These are phyloP conservation scores for Ganoderma boninense DNA, from an alignment of 1,284 basidiomycete species.

Conservation along the genomic window DNA sequence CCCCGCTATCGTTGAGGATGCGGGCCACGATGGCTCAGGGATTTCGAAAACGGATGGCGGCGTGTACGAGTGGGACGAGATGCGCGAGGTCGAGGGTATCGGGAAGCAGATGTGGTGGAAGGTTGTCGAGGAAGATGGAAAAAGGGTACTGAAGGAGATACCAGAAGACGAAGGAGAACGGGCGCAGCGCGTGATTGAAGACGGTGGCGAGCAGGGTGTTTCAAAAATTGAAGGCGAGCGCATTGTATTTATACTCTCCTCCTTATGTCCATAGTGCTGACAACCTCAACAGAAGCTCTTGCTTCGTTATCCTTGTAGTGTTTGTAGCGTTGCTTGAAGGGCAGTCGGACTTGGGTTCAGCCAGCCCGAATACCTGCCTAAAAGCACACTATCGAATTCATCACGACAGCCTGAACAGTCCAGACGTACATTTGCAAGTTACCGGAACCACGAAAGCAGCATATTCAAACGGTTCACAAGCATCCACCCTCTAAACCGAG, in stretches of 20 bases:
- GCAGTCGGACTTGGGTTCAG: too few species aligned
- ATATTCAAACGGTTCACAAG: background rate
- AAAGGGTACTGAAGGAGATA: conserved; percentile 12
- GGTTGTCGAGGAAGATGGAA: conserved; percentile 8
- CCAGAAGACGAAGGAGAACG: conserved; percentile 16
- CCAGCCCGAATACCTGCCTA: too few species aligned
- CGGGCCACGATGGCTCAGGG: background rate
- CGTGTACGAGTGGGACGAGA: conserved; percentile 23
- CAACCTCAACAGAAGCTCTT: too few species aligned
- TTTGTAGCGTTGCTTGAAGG: too few species aligned
- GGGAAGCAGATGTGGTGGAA: conserved; percentile 20
- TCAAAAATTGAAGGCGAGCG: background rate
- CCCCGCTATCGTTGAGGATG: background rate
- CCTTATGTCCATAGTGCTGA: too few species aligned
- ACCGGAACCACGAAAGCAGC: too few species aligned
- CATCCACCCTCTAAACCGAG: too few species aligned
- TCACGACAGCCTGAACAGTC: too few species aligned
- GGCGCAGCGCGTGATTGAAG: conserved; percentile 13
- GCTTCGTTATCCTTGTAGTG: too few species aligned
- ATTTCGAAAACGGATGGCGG: background rate
- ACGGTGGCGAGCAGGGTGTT: background rate
- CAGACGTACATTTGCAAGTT: too few species aligned
- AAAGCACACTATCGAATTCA: too few species aligned
- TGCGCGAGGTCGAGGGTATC: conserved; percentile 13
- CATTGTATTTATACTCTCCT: too few species aligned